phyloP scores from a whole-genome alignment of 2,329 filamentous ascomycete genomes.

The Chrysoporthe cubensis region DNA sequence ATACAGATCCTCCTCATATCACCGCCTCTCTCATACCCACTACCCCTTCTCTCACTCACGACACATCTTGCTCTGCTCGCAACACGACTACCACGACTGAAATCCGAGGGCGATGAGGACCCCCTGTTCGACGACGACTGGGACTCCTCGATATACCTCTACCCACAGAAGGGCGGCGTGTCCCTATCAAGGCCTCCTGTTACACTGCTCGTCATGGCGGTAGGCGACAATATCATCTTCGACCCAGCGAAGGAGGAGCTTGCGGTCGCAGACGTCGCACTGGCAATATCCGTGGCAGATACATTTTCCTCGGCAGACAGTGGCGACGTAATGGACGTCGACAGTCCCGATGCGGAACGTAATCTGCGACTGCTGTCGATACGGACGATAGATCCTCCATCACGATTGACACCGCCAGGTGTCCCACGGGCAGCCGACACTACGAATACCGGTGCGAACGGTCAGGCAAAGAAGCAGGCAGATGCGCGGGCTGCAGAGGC shows the following conservation, averaged over 20 bases:
- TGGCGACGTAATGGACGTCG: conserved; percentile 45
- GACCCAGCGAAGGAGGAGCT: conserved; percentile 91
- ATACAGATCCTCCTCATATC: conserved; percentile 85
- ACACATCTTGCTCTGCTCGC: conserved; percentile 91
- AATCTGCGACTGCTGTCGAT: conserved; percentile 68
- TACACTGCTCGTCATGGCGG: conserved; percentile 85
- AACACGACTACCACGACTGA: conserved; percentile 80
- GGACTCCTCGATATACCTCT: conserved; percentile 80
- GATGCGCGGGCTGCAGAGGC: conserved; percentile 53
- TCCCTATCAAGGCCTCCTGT: conserved; percentile 70
- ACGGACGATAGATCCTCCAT: conserved; percentile 75
- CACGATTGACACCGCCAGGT: conserved; percentile 71
- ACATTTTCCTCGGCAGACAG: conserved; percentile 30
- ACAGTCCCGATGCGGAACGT: conserved; percentile 39
- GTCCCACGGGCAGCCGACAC: conserved; percentile 67
- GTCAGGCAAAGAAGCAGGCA: conserved; percentile 39
- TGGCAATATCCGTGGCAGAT: conserved; percentile 80
- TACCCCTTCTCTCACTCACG: conserved; percentile 89
- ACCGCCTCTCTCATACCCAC: conserved; percentile 88
- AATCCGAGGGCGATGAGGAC: conserved; percentile 91
- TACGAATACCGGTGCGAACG: conserved; percentile 47
- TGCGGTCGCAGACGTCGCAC: conserved; percentile 84
- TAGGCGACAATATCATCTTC: conserved; percentile 89
- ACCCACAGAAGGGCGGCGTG: conserved; percentile 55
- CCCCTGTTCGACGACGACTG: conserved; percentile 98